Evolutionary conservation across 169 alveolate species (phyloP), one percentile per base, ranked within the genome.

Genomic region (Babesia caballi): DNA sequence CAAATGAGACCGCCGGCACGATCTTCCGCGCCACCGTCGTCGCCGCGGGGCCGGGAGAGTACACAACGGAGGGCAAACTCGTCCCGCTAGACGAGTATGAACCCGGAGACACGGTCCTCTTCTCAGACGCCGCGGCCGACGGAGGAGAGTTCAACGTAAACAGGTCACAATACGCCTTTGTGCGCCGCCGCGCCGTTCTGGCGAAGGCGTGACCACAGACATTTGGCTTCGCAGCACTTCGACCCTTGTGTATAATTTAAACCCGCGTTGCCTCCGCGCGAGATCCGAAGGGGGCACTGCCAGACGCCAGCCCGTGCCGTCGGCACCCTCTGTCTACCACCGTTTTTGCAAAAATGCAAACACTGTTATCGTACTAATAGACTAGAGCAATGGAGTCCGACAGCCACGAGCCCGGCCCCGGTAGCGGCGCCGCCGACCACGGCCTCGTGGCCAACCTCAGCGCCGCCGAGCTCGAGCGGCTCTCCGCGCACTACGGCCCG

Each of bases 51-150:
- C 88, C 88, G 0, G 88, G 88, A 21, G 40, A 14, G 23, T 63
- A 70, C 67, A 71, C 67, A 3, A 5, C 30, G 28, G 60, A 71
- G 17, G 88, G 88, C 6, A 81, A 41, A 50, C 47, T 81, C 8
- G 12, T 71, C 0, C 88, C 88, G 15, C 33, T 81, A 17, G 49
- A 12, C 12, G 80, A 71, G 21, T 75, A 71, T 21, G 19, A 70
- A n/a, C 71, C 49, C 12, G 88, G 88, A 41, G 84, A 81, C 38
- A 38, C 41, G 14, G 60, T 81, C 9, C 60, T 81, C 58, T 81
- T 57, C 80, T 61, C 84, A 1, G 81, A 81, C 21, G 35, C 54
- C 3, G 84, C 63, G 2, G 65, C 70, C 4, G 84, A 81, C 32
- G 66, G 84, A 7, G 83, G 84, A 11, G 83, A 60, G 59, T 81